Percentiles rank a stretch among this genome's conserved stretches.
Conservation (phyloP, 352 stramenopile genomes). For the Phytophthora rubi region DNA sequence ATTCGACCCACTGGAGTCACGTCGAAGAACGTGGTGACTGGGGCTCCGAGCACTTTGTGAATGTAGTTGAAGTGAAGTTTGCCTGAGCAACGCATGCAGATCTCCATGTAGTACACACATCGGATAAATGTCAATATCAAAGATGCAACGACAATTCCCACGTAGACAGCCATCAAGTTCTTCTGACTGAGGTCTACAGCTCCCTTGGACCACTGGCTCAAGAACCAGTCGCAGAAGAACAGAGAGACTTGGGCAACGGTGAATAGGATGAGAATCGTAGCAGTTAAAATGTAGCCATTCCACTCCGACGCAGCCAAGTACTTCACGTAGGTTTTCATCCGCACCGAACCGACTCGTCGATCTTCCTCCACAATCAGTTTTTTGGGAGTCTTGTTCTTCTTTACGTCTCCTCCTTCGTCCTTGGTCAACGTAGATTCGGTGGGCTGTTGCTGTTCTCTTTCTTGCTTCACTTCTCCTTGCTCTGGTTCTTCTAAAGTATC, state of each 20-base stretch:
- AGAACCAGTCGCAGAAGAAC: constrained; percentile 62
- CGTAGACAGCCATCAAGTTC: constrained; percentile 45
- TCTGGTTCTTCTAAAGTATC: not conserved
- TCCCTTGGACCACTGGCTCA: constrained; percentile 55
- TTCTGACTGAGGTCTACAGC: constrained; percentile 40
- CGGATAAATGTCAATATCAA: constrained; percentile 48
- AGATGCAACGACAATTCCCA: constrained; percentile 40
- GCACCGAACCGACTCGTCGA: constrained; percentile 45
- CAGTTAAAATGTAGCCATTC: constrained; percentile 43
- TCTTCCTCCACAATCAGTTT: constrained; percentile 55
- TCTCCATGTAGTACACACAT: constrained; percentile 52
- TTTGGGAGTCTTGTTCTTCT: constrained; percentile 15
- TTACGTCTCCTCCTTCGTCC: not conserved
- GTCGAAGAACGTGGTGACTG: constrained; percentile 73
- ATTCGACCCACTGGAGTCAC: constrained; percentile 68
- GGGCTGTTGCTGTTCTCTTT: not conserved
- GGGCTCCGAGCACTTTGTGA: constrained; percentile 53
- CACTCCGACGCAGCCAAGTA: constrained; percentile 56
- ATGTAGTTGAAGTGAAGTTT: constrained; percentile 56
- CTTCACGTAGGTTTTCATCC: constrained; percentile 52
- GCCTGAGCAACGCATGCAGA: constrained; percentile 53
- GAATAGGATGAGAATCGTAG: constrained; percentile 43
- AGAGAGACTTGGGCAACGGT: constrained; percentile 47
- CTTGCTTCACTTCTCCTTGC: not conserved
- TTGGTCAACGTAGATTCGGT: not conserved